Base-by-base conservation (phyloP, 495 filamentous ascomycete species). In the Cercophora samala region DNA sequence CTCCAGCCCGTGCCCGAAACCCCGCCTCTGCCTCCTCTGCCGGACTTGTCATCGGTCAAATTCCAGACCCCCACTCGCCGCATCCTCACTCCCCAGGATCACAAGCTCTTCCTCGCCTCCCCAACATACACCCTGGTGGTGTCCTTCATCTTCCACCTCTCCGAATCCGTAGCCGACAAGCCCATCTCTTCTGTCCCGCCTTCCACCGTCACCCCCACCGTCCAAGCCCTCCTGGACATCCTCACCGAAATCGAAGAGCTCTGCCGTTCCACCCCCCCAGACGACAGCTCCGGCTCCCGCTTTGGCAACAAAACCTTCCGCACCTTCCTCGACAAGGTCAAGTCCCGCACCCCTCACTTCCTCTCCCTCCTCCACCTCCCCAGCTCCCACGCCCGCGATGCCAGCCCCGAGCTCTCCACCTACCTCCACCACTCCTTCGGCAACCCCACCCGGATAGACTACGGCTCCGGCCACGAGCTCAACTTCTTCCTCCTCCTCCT, bases 401-500 rank as follows among this genome's bases (percentile, higher is more conserved):
- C 90, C 4, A 82, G 89, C 29, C 75, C 80, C 1, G 95, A 99
- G 75, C 81, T 88, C 6, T 89, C 88, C 8, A 85, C 88, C 53
- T 99, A 99, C 73, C 83, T 99, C 60, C 78, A 85, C 66, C 86
- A 96, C 72, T 89, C 89, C 1, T 90, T 97, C 60, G 95, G 95
- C 58, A 96, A 95, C 74, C 83, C 88, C 59, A 85, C 87, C 29
- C 86, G 95, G n/a, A 91, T 99, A 68, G 95, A 99, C 79, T 99
- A 99, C 78, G 95, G 95, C 69, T 96, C 92, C 0, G 95, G 95
- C 8, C 95, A 99, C 76, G 95, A 99, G 78, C 84, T 99, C 60
- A 97, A 99, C 77, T 97, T 98, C 77, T 83, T 94, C 74, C 88
- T 96, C 76, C 98, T 93, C 92, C 82, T 98, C 46, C 84, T 99